These are phyloP conservation scores for Albugo laibachii DNA, from an alignment of 352 stramenopile genomes.

Conservation along the genomic window DNA sequence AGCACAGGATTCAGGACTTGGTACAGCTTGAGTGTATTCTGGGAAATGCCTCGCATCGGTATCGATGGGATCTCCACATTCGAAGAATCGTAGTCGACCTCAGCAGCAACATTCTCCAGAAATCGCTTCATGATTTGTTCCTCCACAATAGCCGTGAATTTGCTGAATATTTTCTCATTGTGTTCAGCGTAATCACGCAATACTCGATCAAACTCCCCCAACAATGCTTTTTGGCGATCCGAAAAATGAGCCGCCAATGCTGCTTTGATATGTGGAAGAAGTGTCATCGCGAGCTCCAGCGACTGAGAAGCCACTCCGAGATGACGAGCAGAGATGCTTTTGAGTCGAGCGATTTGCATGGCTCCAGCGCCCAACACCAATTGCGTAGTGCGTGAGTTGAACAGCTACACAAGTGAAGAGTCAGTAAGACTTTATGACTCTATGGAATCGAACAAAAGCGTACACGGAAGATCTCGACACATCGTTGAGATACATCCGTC, in stretches of 20 bases:
- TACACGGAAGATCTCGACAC: conserved; percentile 81
- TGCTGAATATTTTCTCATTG: conserved; percentile 94
- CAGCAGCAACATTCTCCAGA: conserved; percentile 49
- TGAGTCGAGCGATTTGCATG: conserved; percentile 90
- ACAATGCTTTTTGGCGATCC: conserved; percentile 88
- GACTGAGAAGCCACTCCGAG: conserved; percentile 89
- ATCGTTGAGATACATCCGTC: conserved; percentile 86
- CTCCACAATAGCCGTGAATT: conserved; percentile 95
- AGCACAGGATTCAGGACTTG: conserved; percentile 85
- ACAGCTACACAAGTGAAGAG: conserved; percentile 50
- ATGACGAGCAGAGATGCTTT: conserved; percentile 93
- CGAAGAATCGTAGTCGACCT: conserved; percentile 52
- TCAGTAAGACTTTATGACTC: background rate
- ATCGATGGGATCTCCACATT: conserved; percentile 39
- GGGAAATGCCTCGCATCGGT: conserved; percentile 86
- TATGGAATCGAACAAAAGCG: conserved; percentile 4
- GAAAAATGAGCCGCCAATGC: conserved; percentile 89
- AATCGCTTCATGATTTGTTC: conserved; percentile 90
- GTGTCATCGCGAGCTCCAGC: conserved; percentile 83
- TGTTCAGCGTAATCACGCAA: conserved; percentile 90
- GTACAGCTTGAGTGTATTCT: conserved; percentile 89
- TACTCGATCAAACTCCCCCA: conserved; percentile 91
- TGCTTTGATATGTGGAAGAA: conserved; percentile 90
- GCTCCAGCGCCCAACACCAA: conserved; percentile 90
- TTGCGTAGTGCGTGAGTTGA: conserved; percentile 91